Evolutionary conservation across 768 basidiomycete genomes (phyloP).

Genomic region (Kwoniella pini): DNA sequence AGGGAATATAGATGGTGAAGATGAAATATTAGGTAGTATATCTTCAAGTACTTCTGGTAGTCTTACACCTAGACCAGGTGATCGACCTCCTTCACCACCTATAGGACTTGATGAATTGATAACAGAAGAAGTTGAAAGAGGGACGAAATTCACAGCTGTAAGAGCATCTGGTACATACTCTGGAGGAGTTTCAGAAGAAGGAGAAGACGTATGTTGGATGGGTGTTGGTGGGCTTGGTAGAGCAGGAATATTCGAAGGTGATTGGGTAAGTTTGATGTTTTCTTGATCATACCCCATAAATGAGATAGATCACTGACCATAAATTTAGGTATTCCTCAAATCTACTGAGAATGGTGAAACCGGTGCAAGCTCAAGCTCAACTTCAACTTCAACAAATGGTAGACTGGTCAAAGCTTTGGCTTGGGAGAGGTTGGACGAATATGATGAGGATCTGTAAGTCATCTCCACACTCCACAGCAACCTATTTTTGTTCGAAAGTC

Average conservation of each 20-base stretch:
- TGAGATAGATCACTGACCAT: not conserved
- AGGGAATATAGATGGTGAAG: slow-evolving; percentile 13
- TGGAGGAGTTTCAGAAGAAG: not conserved
- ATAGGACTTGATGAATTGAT: slow-evolving; percentile 19
- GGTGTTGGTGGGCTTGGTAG: slow-evolving; percentile 47
- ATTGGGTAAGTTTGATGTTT: slow-evolving; percentile 45
- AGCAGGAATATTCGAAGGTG: slow-evolving; percentile 52
- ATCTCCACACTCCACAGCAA: not conserved
- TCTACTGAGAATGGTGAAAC: not conserved
- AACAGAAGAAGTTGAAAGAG: slow-evolving; percentile 13
- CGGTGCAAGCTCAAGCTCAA: not conserved
- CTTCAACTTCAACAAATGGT: slow-evolving; percentile 8
- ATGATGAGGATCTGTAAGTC: slow-evolving; percentile 33
- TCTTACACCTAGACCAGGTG: slow-evolving; percentile 42
- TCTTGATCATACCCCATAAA: not conserved
- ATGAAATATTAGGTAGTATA: slow-evolving; percentile 10
- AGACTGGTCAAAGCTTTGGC: slow-evolving; percentile 45
- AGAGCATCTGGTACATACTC: slow-evolving; percentile 5
- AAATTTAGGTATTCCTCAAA: slow-evolving; percentile 20
- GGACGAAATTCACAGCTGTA: slow-evolving; percentile 30
- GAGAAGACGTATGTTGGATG: slow-evolving; percentile 46
- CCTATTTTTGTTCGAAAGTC: too few relatives aligned
- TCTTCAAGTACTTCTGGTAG: slow-evolving; percentile 36
- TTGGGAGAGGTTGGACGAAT: slow-evolving; percentile 39
- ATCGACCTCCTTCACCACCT: slow-evolving; percentile 15